Base-by-base conservation (phyloP, 257 asterid species). In the Ilex asprella region DNA sequence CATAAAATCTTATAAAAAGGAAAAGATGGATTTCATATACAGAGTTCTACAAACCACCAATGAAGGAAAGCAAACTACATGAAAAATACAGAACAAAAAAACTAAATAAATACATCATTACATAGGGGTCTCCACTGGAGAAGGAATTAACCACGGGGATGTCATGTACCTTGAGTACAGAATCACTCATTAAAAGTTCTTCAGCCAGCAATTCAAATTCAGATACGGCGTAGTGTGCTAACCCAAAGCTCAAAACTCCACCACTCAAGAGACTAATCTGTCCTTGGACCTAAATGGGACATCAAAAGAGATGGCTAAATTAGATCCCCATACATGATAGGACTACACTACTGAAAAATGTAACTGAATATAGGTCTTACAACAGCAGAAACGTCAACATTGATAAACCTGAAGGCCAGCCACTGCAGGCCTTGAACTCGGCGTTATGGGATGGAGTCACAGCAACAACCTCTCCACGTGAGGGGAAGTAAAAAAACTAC, bases 191-290 rank as follows among this genome's bases (percentile, higher is more conserved):
- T 74, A 94, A 80, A 56, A 94, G 84, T 81, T 94, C 99, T 78
- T 94, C 99, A 57, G 99, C 96, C 84, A 86, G 75, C 59, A 94
- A 71, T 77, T 94, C 99, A 76, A 94, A 94, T 73, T 90, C 99
- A 44, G 99, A 94, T 94, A 86, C 84, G n/a, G 97, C 79, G 61
- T 82, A 90, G 66, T 76, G 94, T 47, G 95, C 95, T 66, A 94
- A 86, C 64, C 99, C 99, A 68, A 94, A 94, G 85, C 95, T 94
- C 85, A 94, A 70, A 61, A 70, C 76, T 67, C 79, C 97, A 68
- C 89, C 87, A 66, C 63, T 46, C 78, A 87, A 66, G 67, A 94
- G 93, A 76, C 95, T 90, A 68, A 94, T 87, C 78, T 90, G 96
- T 68, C 99, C 99, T 80, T 86, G 97, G 72, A 90, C 99, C 99